A percentile compares a stretch with the other conserved stretches of the same genome.
Conservation (phyloP, 345 rosid genomes). For the Eucalyptus curtisii region DNA sequence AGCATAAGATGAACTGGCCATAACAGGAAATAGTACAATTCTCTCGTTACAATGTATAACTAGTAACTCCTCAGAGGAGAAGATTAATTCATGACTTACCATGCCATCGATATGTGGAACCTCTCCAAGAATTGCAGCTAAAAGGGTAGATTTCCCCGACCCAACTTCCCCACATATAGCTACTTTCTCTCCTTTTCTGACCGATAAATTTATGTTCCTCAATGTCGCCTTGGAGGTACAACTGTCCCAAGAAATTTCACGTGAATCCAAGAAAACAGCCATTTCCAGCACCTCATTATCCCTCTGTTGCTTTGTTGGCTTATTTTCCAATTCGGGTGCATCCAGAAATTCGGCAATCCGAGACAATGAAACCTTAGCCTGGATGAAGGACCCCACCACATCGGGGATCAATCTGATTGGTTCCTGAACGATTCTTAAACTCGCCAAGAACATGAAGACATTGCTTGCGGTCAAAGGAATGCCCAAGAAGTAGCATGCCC, state of each 20-base stretch:
- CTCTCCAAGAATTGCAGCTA: constrained; percentile 46
- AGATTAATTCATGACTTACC: constrained; percentile 5
- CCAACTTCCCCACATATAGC: constrained; percentile 62
- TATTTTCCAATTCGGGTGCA: constrained; percentile 24
- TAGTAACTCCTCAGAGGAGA: neutral
- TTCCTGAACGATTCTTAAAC: constrained; percentile 1
- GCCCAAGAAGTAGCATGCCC: constrained; percentile 28
- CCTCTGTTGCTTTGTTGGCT: neutral
- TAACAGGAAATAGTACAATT: neutral
- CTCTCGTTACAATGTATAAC: constrained; percentile 8
- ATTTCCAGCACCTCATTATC: neutral
- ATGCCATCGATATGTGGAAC: constrained; percentile 30
- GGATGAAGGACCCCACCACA: constrained; percentile 16
- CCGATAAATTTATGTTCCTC: constrained; percentile 15
- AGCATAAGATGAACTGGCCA: neutral
- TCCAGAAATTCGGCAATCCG: constrained; percentile 32
- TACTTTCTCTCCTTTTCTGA: constrained; percentile 23
- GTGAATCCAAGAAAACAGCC: constrained; percentile 10
- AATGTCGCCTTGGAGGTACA: constrained; percentile 12
- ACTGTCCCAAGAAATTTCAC: constrained; percentile 34
- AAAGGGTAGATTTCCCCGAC: constrained; percentile 52
- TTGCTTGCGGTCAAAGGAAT: constrained; percentile 22
- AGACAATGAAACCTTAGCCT: constrained; percentile 33
- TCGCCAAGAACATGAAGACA: constrained; percentile 36
- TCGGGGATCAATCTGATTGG: constrained; percentile 38